These are phyloP conservation scores for Trichoderma guizhouense DNA, from an alignment of 2,329 filamentous ascomycete genomes.

Conservation along the genomic window DNA sequence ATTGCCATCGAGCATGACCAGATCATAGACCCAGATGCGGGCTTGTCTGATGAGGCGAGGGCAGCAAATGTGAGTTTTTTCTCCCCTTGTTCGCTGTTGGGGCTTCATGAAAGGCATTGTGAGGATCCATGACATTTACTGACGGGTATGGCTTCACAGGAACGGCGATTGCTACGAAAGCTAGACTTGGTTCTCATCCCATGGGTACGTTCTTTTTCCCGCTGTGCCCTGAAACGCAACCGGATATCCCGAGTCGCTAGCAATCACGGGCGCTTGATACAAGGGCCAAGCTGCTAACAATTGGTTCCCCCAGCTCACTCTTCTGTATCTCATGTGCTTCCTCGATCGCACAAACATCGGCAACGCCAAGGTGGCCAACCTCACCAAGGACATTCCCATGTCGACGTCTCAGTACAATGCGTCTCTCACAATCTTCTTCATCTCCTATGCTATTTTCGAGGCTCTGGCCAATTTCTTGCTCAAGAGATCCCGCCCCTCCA, in stretches of 20 bases:
- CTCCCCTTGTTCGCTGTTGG: background rate
- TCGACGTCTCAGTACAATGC: conserved; percentile 66
- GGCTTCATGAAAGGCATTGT: background rate
- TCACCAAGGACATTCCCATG: conserved; percentile 50
- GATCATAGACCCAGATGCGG: conserved; percentile 51
- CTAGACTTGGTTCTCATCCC: conserved; percentile 60
- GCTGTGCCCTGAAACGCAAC: background rate
- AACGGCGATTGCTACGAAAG: conserved; percentile 59
- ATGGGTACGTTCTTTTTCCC: conserved; percentile 40
- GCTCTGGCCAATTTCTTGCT: conserved; percentile 75
- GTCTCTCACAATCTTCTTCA: conserved; percentile 78
- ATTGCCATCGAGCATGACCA: conserved; percentile 31
- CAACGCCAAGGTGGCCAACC: conserved; percentile 58
- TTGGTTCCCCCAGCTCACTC: conserved; percentile 48
- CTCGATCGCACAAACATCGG: conserved; percentile 77
- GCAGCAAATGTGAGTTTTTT: conserved; percentile 52
- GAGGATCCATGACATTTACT: background rate
- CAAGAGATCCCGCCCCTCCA: conserved; percentile 69
- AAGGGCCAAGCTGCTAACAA: background rate
- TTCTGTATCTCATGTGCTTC: conserved; percentile 73
- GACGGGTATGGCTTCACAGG: conserved; percentile 39
- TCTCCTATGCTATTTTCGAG: conserved; percentile 79
- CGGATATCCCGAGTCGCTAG: background rate
- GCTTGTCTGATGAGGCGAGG: conserved; percentile 60
- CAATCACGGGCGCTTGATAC: background rate